Conservation (phyloP, 78 protist species). For the Salpingoeca rosetta region DNA sequence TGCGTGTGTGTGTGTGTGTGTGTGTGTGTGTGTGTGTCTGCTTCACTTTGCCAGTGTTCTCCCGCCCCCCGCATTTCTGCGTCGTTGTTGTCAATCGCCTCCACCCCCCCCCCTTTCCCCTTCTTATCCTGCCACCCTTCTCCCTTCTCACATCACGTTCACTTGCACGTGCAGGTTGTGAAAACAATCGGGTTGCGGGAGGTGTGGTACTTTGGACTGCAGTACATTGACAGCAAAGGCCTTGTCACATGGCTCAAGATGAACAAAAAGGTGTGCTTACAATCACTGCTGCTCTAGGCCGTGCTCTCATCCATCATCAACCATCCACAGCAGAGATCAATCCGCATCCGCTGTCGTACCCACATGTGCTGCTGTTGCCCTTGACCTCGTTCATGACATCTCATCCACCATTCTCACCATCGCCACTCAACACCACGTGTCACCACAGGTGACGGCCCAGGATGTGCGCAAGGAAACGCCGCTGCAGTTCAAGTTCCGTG, state of each 20-base stretch:
- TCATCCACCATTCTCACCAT: too few relatives aligned
- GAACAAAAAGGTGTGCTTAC: background rate
- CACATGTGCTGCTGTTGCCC: background rate
- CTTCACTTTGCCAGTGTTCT: too few relatives aligned
- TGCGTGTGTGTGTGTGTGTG: too few relatives aligned
- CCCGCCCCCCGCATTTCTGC: too few relatives aligned
- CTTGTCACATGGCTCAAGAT: background rate
- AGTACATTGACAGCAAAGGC: background rate
- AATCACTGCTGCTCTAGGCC: background rate
- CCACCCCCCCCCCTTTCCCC: background rate
- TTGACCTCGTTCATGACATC: too few relatives aligned
- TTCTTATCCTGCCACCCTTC: background rate
- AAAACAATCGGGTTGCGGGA: slow-evolving; percentile 7
- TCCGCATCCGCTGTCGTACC: background rate
- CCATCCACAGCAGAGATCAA: background rate
- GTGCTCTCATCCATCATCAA: background rate
- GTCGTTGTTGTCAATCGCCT: too few relatives aligned
- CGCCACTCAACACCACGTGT: too few relatives aligned
- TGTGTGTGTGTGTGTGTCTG: too few relatives aligned
- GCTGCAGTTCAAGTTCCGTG: background rate
- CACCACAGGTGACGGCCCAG: background rate
- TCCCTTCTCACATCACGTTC: background rate
- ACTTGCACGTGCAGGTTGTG: too few relatives aligned
- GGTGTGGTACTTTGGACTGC: slow-evolving; percentile 2
- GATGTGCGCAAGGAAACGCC: background rate